Base-by-base conservation (phyloP, 306 rosid genomes). In the Clitoria ternatea region DNA sequence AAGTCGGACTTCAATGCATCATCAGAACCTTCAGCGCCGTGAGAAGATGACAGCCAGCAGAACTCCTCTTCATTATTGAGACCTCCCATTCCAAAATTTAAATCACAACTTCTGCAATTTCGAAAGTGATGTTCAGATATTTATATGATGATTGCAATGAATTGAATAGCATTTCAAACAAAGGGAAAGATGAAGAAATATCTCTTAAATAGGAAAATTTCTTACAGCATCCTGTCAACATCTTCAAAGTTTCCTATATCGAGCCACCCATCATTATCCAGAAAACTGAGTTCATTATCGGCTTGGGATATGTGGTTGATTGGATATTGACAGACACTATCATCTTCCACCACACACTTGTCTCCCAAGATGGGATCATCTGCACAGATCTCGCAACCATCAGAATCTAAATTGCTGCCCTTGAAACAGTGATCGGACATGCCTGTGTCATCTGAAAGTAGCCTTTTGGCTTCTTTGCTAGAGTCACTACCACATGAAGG, bases 241-340 rank as follows among this genome's bases (percentile, higher is more conserved):
- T 91, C 97, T 77, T 88, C 97, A 76, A 91, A 91, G 56, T 85
- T 81, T 61, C 86, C 97, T 24, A 91, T 88, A 74, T 88, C 90
- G 33, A 79, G 80, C 97, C 97, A 91, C 54, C 86, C 90, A 76
- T 88, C 89, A 77, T 79, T 80, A 69, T 88, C 92, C 55, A 91
- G 75, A 78, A 88, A 91, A 63, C 89, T 85, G 60, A 85, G 88
- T 76, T 88, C 92, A 65, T 84, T 79, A 37, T 84, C 90, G 44
- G 80, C 80, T 75, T 91, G 82, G 30, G 90, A 82, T 22, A 74
- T 48, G 63, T 81, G 88, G 72, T 67, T 77, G 59, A 81, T 80
- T 23, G 89, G 76, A 77, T 85, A 85, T 60, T 40, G 75, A 53
- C 83, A 79, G 61, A 81, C 53, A 74, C 73, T 79, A 66, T 79